Conservation (phyloP, 2,329 filamentous ascomycete genomes). For the Colletotrichum filicis region DNA sequence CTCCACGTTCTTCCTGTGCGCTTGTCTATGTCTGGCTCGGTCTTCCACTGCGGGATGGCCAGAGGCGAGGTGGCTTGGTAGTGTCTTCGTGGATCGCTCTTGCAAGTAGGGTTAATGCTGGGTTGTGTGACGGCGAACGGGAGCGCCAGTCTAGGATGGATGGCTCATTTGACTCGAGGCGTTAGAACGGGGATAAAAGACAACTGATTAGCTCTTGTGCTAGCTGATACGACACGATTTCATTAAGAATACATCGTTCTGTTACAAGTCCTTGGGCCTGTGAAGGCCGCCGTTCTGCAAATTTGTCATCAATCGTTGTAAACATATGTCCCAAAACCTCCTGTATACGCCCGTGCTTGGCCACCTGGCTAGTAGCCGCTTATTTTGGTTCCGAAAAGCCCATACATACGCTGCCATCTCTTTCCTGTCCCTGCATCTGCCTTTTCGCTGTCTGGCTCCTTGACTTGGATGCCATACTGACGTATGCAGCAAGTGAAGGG, state of each 20-base stretch:
- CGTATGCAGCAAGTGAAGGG: conserved; percentile 78
- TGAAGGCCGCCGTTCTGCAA: not conserved
- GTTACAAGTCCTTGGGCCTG: not conserved
- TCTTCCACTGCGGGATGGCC: not conserved
- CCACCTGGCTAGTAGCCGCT: conserved; percentile 1
- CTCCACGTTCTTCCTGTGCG: not conserved
- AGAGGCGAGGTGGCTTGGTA: not conserved
- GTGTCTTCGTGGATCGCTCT: not conserved
- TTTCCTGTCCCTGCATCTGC: conserved; percentile 56
- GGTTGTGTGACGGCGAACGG: conserved; percentile 12
- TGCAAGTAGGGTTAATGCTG: conserved; percentile 1
- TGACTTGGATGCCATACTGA: conserved; percentile 72
- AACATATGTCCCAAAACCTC: not conserved
- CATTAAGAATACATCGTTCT: not conserved
- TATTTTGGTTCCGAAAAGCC: conserved; percentile 74
- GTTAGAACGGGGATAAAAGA: conserved; percentile 27
- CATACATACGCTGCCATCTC: conserved; percentile 72
- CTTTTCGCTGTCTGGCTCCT: conserved; percentile 51
- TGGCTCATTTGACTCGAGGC: conserved; percentile 22
- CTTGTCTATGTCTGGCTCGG: not conserved
- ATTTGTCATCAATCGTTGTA: not conserved
- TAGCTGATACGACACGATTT: conserved; percentile 25
- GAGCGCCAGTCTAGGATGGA: not conserved
- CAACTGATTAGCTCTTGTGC: conserved; percentile 10
- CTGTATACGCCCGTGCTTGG: not conserved